Evolutionary conservation across 139 green algal species (phyloP).

Genomic region (Micromonas pusilla): DNA sequence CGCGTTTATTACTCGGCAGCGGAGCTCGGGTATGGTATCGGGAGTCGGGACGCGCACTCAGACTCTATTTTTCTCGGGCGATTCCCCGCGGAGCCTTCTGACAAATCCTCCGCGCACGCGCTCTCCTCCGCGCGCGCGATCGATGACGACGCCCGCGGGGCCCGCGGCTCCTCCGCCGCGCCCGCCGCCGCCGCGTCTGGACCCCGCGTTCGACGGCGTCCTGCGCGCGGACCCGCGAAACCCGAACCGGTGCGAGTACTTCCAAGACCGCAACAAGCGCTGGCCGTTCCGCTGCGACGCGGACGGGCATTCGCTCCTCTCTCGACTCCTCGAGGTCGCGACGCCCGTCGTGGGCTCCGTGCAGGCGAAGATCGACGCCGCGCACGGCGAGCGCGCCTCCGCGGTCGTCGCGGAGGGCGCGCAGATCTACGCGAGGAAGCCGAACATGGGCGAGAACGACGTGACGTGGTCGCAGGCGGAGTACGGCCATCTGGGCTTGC

Average conservation of each 20-base stretch:
- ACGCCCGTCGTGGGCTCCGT: neutral
- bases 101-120: no score
- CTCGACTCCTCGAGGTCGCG: neutral
- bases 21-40: no score
- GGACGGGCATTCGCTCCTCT: neutral
- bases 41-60: no score
- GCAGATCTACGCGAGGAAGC: slow-evolving; percentile 22
- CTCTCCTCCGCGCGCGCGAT: neutral
- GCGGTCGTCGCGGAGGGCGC: neutral
- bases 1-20: no score
- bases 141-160: neutral
- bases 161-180: neutral
- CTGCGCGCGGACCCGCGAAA: neutral
- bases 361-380: neutral
- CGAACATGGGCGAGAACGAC: slow-evolving; percentile 11
- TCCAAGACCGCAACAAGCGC: slow-evolving; percentile 18
- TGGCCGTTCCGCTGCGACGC: slow-evolving; percentile 13
- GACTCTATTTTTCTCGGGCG: no score
- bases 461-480: slow-evolving; percentile 23
- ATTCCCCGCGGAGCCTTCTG: no score
- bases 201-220: neutral
- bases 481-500: slow-evolving; percentile 18
- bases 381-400: neutral
- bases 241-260: slow-evolving; percentile 8
- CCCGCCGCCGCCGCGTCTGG: neutral